phyloP scores from a whole-genome alignment of 2,329 filamentous ascomycete species.

The Pyrenochaeta sp. region DNA sequence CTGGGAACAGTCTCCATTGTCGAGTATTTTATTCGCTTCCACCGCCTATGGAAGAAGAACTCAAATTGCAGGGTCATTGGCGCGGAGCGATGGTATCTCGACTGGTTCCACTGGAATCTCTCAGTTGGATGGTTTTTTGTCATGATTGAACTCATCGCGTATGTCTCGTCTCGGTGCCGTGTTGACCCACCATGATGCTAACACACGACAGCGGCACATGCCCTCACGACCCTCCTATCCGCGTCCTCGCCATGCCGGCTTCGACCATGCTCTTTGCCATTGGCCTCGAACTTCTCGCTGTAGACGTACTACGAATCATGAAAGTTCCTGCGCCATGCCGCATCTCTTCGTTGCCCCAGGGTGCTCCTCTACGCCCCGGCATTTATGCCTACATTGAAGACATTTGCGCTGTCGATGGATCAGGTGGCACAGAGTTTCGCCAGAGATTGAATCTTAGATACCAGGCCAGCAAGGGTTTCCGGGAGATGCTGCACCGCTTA shows the following conservation, averaged over 20 bases:
- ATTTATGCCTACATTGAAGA: conserved; percentile 66
- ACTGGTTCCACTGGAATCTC: conserved; percentile 68
- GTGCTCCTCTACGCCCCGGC: conserved; percentile 60
- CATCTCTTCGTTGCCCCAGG: conserved; percentile 61
- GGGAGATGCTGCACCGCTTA: conserved; percentile 61
- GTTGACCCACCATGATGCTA: conserved; percentile 4
- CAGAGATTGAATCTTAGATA: conserved; percentile 62
- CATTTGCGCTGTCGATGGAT: conserved; percentile 62
- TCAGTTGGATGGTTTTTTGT: conserved; percentile 64
- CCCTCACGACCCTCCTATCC: conserved; percentile 59
- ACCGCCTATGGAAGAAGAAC: conserved; percentile 59
- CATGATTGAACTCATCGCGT: conserved; percentile 65
- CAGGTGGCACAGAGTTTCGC: conserved; percentile 61
- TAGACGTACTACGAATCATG: conserved; percentile 58
- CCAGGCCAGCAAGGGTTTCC: conserved; percentile 62
- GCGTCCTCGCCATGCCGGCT: conserved; percentile 62
- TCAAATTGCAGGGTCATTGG: conserved; percentile 63
- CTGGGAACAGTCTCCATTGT: conserved; percentile 63
- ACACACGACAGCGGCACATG: conserved; percentile 52
- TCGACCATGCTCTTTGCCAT: conserved; percentile 62
- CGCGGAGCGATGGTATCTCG: conserved; percentile 56
- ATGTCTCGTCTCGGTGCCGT: conserved; percentile 20
- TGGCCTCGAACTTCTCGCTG: conserved; percentile 59
- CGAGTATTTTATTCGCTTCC: conserved; percentile 62
- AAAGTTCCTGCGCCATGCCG: conserved; percentile 58